Base-by-base conservation (phyloP, 345 rosid species). In the Euphorbia peplus region DNA sequence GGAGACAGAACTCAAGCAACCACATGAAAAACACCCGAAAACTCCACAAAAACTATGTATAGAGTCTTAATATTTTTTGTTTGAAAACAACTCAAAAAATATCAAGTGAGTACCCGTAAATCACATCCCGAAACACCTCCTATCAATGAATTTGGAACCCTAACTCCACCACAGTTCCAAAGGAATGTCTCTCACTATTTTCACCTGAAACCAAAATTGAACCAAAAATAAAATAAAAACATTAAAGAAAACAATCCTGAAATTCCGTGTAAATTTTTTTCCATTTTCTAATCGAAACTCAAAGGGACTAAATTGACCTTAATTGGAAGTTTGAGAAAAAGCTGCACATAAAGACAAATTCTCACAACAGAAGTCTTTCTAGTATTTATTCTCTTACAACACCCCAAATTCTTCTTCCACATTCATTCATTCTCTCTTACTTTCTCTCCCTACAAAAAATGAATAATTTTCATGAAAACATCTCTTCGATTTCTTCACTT, bases 331-430 rank as follows among this genome's bases (percentile, higher is more conserved):
- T 22, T 65, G 60, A 26, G 59, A 37, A 79, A 82, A 86, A 76
- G 80, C 78, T 78, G 88, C 79, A 76, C 21, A 67, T 69, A 4
- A 37, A 16, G 85, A 79, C 91, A 80, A 76, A 70, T 16, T 26
- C 22, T n/a, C 53, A 67, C 78, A 75, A 48, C 82, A 19, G 67
- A 19, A 74, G 82, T 80, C 82, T 64, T 57, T 18, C 70, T 70
- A 30, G 66, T 76, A 82, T 76, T 80, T 82, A 82, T 82, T 82
- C 80, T 75, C 67, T 51, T 66, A 25, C 28, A 19, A 53, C 56
- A 21, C 74, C 62, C 15, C 4, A 2, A 39, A 26, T 9, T 32
- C 32, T 14, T 44, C 54, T 39, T 39, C 11, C 42, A 39, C 42
- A 39, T 39, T 8, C 42, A 39, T 39, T 39, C 42, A 26, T 37